phyloP scores from a whole-genome alignment of 1,284 basidiomycete species.

The Sanghuangporus weigelae region DNA sequence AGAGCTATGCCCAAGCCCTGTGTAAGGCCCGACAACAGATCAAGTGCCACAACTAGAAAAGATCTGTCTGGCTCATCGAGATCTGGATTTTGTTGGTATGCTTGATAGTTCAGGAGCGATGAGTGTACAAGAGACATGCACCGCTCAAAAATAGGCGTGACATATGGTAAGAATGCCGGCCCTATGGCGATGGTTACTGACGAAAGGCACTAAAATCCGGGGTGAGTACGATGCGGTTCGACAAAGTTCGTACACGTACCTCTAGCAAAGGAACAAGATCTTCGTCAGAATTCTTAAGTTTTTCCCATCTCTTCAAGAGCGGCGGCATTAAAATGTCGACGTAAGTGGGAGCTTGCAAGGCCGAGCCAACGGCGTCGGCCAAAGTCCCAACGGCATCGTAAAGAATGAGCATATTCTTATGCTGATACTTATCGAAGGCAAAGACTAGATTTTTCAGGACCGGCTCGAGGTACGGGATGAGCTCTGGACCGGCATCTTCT shows the following conservation, averaged over 20 bases:
- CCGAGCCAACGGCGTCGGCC: conserved; percentile 91
- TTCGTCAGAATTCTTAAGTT: conserved; percentile 85
- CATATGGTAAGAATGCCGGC: conserved; percentile 85
- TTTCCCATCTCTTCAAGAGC: conserved; percentile 85
- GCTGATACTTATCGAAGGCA: conserved; percentile 98
- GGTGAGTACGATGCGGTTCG: conserved; percentile 15
- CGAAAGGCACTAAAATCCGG: conserved; percentile 75
- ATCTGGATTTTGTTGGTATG: conserved; percentile 80
- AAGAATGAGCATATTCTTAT: conserved; percentile 98
- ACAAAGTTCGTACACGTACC: conserved; percentile 39
- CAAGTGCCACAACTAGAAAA: conserved; percentile 95
- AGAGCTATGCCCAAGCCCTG: conserved; percentile 87
- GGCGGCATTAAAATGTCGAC: conserved; percentile 97
- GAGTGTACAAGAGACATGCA: conserved; percentile 85
- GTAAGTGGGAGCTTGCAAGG: conserved; percentile 81
- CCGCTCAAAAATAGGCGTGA: conserved; percentile 89
- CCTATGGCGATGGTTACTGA: conserved; percentile 98
- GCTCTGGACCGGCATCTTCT: conserved; percentile 89
- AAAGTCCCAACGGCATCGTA: conserved; percentile 98
- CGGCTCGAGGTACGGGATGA: conserved; percentile 92
- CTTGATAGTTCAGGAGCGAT: conserved; percentile 78
- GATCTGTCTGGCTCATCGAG: conserved; percentile 92
- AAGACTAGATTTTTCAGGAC: conserved; percentile 93
- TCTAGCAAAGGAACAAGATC: conserved; percentile 94
- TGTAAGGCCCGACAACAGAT: conserved; percentile 91